phyloP scores from a whole-genome alignment of 768 basidiomycete genomes.

The Lanmaoa pseudosensibilis region DNA sequence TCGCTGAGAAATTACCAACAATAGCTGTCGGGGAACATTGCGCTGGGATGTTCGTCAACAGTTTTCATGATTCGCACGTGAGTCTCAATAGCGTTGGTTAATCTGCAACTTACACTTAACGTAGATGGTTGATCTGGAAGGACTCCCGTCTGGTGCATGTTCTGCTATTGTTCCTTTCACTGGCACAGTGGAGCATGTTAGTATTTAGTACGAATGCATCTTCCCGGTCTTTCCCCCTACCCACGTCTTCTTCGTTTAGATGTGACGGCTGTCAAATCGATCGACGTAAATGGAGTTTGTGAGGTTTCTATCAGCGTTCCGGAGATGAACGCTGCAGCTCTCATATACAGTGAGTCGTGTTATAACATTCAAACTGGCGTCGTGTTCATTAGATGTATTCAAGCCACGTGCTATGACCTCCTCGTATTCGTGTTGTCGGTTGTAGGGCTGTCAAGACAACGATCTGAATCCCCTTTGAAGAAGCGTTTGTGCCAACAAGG shows the following conservation, averaged over 20 bases:
- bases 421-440: constrained; percentile 19
- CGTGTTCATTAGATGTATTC: neutral
- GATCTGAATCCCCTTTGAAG: constrained; percentile 11
- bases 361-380: neutral
- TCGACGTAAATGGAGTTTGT: neutral
- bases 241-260: constrained; percentile 1
- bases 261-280: neutral
- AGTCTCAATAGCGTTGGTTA: neutral
- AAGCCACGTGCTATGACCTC: constrained; percentile 22
- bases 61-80: constrained; percentile 29
- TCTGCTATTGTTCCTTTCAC: constrained; percentile 10
- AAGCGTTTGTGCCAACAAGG: constrained; percentile 21
- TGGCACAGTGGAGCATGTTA: constrained; percentile 24
- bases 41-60: constrained; percentile 20
- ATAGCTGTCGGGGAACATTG: constrained; percentile 5
- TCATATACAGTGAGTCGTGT: constrained; percentile 17
- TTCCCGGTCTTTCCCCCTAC: neutral
- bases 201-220: constrained; percentile 2
- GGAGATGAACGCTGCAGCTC: neutral
- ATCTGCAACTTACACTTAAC: neutral
- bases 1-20: neutral
- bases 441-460: constrained; percentile 13
- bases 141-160: constrained; percentile 6
- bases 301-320: neutral
- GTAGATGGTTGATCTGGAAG: constrained; percentile 30